Evolutionary conservation across 305 asterid genomes (phyloP).

Genomic region (Solanum hybrid): DNA sequence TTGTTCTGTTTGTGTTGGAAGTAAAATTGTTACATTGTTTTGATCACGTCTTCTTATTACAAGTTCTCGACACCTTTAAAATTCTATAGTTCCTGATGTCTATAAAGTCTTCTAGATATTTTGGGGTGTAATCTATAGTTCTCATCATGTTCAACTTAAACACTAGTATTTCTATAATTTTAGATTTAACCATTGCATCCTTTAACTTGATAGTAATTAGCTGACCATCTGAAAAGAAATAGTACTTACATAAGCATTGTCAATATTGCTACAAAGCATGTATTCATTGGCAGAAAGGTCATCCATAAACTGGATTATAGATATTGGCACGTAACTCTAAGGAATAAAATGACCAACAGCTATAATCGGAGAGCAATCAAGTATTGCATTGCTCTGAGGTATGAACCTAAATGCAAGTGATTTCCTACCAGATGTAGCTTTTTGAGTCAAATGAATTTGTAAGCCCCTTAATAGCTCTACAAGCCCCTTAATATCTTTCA

Average conservation of each 20-base stretch:
- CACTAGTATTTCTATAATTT: neutral
- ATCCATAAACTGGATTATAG: constrained; percentile 86
- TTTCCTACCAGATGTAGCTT: constrained; percentile 48
- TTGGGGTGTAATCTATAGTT: neutral
- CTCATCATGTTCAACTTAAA: neutral
- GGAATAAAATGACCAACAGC: constrained; percentile 90
- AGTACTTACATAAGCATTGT: constrained; percentile 46
- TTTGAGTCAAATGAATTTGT: constrained; percentile 3
- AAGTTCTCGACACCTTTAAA: neutral
- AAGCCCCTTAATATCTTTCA: constrained; percentile 51
- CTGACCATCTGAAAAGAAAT: neutral
- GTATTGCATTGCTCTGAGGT: constrained; percentile 84
- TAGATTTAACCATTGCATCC: neutral
- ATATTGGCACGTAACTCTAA: constrained; percentile 67
- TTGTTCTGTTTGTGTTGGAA: neutral
- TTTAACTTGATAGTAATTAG: neutral
- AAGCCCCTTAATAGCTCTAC: constrained; percentile 8
- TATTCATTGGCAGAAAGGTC: constrained; percentile 81
- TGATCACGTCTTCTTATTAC: neutral
- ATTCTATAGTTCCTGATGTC: neutral
- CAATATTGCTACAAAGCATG: constrained; percentile 37
- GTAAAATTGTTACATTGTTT: neutral
- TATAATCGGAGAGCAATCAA: constrained; percentile 73
- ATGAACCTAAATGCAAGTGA: constrained; percentile 77
- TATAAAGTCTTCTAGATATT: neutral